Conservation (phyloP, 2,329 filamentous ascomycete genomes). For the Pestalotiopsis sp. region DNA sequence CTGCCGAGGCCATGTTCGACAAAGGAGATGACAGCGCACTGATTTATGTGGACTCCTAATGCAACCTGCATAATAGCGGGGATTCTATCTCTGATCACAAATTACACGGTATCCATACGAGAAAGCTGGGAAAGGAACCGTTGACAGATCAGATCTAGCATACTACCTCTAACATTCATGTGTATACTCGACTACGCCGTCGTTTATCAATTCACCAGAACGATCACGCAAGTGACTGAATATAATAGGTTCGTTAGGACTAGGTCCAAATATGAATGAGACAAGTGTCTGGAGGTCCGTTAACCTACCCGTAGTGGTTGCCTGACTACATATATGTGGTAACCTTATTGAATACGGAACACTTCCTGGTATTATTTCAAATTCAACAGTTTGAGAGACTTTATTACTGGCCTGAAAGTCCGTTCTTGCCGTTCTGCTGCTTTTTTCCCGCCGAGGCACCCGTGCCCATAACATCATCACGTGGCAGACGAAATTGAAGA, state of each 20-base stretch:
- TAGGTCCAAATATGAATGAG: too few relatives aligned
- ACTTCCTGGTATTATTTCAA: too few relatives aligned
- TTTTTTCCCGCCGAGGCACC: neutral
- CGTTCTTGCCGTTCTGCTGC: neutral
- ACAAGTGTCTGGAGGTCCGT: too few relatives aligned
- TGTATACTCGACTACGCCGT: neutral
- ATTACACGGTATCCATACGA: neutral
- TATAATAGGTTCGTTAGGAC: too few relatives aligned
- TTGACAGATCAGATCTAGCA: neutral
- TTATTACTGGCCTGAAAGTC: neutral
- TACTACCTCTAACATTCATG: neutral
- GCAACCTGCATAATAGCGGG: neutral
- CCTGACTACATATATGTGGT: too few relatives aligned
- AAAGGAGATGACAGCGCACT: neutral
- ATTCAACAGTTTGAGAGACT: neutral
- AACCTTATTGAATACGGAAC: too few relatives aligned
- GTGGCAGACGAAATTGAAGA: neutral
- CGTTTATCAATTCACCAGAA: neutral
- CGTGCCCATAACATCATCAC: neutral
- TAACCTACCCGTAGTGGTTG: too few relatives aligned
- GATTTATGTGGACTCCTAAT: neutral
- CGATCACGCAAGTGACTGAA: too few relatives aligned
- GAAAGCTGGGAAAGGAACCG: neutral
- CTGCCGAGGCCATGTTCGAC: neutral
- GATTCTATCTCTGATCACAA: neutral